Base-by-base conservation (phyloP, 2,329 filamentous ascomycete genomes). In the Fusarium sp. region DNA sequence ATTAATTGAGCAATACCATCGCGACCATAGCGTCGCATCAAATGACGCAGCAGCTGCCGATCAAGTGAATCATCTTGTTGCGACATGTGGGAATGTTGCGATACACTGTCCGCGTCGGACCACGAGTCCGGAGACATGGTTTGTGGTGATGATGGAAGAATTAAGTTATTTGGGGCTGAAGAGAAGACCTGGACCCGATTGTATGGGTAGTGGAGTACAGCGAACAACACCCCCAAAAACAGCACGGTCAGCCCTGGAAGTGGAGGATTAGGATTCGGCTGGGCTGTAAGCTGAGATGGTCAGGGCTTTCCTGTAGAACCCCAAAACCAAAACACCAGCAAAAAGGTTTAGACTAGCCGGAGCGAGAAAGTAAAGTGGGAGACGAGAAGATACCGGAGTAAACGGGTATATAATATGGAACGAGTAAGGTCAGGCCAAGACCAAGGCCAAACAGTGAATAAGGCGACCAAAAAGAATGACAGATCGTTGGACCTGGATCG, bases 1-100 rank as follows among this genome's bases (percentile, higher is more conserved):
- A 80, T 77, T 43, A 80, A 72, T 44, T 76, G 76, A 38, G 71
- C 72, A 25, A 80, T 64, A 43, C 77, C 77, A n/a, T 80, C 77
- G 27, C 72, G 75, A 32, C 77, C 75, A 59, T 80, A 80, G 47
- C 76, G 76, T 55, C 66, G 71, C 72, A 80, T 74, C 11, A 80
- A 75, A 70, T 80, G 78, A 32, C 79, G 77, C 34, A 80, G 77
- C 52, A 80, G 71, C 56, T 80, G 79, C 14, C 77, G 77, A 60
- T 80, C 79, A 40, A 80, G 73, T n/a, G 61, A 63, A 60, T 74
- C 73, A 47, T 76, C 74, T 32, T 76, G 75, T 30, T 76, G 71
- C 34, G 73, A 71, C 62, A 69, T 59, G 34, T 60, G 59, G n/a
- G 73, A 74, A 54, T 73, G 73, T 59, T 78, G 74, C 38, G 77